Evolutionary conservation across 2,329 filamentous ascomycete genomes (phyloP), one percentile per base, ranked within the genome.

Genomic region (Phoma herbarum): DNA sequence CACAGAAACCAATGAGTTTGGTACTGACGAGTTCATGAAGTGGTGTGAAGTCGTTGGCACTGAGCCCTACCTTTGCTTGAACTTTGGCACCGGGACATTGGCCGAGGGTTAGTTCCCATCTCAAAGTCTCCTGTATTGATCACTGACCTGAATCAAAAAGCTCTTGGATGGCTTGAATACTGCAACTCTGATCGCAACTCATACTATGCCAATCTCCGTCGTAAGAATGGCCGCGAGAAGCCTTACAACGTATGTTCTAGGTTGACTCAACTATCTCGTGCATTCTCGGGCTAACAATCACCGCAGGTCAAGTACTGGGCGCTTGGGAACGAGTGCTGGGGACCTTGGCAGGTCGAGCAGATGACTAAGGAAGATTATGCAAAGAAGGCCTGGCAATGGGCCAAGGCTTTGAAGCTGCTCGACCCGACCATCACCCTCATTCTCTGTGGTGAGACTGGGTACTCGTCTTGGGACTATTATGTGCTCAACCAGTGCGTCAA

Each of bases 1-100:
- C 31, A 85, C 85, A 1, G 92, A 95, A 79, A 86, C 83, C 26
- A 95, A 95, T 74, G 82, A 89, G 61, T 93, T 95, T 70, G 91
- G 91, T 57, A 95, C 91, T 0, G 90, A 95, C 75, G 92, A 95
- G 80, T 95, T 95, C 77, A 86, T 95, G 84, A 84, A 88, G 66
- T 94, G 90, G 90, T 92, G 91, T 63, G 83, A 88, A 65, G 80
- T 85, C 10, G 85, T 93, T 8, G 86, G 86, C 23, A 90, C 90
- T 0, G 89, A 93, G 80, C 91, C 91, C 4, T 95, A 93, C 74
- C 82, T 95, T 39, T 89, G 86, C 62, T 80, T 95, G 57, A 95
- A 95, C 80, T 89, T 95, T 75, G 91, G 91, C 56, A 95, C 91
- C 2, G 91, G 75, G 14, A 85, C 82, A 18, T 71, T 84, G 16